These are phyloP conservation scores for Clathrus columnatus DNA, from an alignment of 768 basidiomycete genomes.

Conservation along the genomic window DNA sequence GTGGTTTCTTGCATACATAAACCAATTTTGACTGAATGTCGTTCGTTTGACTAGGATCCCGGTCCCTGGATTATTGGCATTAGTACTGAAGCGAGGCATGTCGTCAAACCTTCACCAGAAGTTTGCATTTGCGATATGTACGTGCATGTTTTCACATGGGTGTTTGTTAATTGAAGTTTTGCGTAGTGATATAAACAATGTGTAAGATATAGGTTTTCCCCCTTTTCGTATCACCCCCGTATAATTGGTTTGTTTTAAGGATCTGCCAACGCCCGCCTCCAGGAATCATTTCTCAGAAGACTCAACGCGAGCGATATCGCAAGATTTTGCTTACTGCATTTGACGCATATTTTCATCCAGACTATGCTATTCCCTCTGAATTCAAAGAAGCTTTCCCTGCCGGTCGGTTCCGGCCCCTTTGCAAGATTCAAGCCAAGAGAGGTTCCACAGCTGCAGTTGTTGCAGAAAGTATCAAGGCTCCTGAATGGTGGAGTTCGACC, in stretches of 20 bases:
- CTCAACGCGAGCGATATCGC: slow-evolving; percentile 73
- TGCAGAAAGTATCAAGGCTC: slow-evolving; percentile 83
- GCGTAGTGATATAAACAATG: slow-evolving; percentile 66
- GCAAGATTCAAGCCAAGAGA: slow-evolving; percentile 81
- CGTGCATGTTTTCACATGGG: slow-evolving; percentile 22
- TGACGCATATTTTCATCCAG: slow-evolving; percentile 82
- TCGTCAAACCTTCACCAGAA: slow-evolving; percentile 66
- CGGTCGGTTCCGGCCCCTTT: slow-evolving; percentile 82
- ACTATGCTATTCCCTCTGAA: slow-evolving; percentile 80
- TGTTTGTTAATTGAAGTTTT: slow-evolving; percentile 3
- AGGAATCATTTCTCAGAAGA: slow-evolving; percentile 65
- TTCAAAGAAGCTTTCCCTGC: slow-evolving; percentile 95
- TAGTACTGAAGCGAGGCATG: slow-evolving; percentile 75
- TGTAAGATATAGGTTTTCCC: slow-evolving; percentile 37
- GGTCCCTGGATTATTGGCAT: slow-evolving; percentile 95
- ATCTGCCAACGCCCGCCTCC: slow-evolving; percentile 74
- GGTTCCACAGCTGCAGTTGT: slow-evolving; percentile 68
- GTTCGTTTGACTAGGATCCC: slow-evolving; percentile 43
- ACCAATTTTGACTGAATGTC: background rate
- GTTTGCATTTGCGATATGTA: slow-evolving; percentile 84
- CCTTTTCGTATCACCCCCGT: slow-evolving; percentile 9
- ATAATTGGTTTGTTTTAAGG: slow-evolving; percentile 26
- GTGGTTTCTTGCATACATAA: background rate
- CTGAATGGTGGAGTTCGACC: slow-evolving; percentile 92
- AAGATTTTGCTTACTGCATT: slow-evolving; percentile 69